A percentile compares a stretch with the other conserved stretches of the same genome.
Evolutionary conservation across 169 alveolate species (phyloP).

Genomic region (Plasmodium knowlesi): DNA sequence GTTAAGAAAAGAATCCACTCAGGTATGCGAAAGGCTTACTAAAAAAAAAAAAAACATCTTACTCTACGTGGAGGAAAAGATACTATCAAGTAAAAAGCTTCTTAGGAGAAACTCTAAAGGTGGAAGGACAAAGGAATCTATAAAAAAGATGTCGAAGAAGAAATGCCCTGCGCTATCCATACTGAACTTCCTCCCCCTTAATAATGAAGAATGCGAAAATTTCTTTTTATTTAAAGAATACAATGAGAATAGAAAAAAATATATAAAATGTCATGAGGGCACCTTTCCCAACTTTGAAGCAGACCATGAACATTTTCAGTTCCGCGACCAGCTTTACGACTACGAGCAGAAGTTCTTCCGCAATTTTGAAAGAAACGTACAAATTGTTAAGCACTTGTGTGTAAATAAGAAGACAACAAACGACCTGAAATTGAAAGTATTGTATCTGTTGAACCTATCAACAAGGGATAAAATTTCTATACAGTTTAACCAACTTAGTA

Average conservation of each 20-base stretch:
- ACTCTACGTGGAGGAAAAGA: conserved; percentile 12
- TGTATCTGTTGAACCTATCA: conserved; percentile 23
- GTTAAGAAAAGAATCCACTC: background rate
- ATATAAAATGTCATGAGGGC: conserved; percentile 18
- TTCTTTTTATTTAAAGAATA: conserved; percentile 54
- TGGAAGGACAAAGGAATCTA: background rate
- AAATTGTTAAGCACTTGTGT: conserved; percentile 21
- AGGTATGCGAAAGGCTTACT: background rate
- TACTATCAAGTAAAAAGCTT: background rate
- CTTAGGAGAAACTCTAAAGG: background rate
- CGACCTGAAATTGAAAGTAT: conserved; percentile 29
- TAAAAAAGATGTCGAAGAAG: too few relatives aligned
- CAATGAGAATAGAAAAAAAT: conserved; percentile 56
- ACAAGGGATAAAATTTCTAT: conserved; percentile 28
- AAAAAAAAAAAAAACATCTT: background rate
- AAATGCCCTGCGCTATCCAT: conserved; percentile 21
- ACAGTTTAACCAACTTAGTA: conserved; percentile 19
- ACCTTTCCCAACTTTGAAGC: conserved; percentile 17
- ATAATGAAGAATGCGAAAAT: conserved; percentile 28
- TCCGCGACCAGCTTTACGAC: conserved; percentile 13
- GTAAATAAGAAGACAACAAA: conserved; percentile 2
- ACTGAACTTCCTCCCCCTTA: conserved; percentile 29
- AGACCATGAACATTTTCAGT: background rate
- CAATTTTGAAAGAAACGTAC: conserved; percentile 18
- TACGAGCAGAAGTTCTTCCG: conserved; percentile 1